A percentile compares a stretch with the other conserved stretches of the same genome.
Evolutionary conservation across 257 asterid species (phyloP).

Genomic region (Echites panduratus): DNA sequence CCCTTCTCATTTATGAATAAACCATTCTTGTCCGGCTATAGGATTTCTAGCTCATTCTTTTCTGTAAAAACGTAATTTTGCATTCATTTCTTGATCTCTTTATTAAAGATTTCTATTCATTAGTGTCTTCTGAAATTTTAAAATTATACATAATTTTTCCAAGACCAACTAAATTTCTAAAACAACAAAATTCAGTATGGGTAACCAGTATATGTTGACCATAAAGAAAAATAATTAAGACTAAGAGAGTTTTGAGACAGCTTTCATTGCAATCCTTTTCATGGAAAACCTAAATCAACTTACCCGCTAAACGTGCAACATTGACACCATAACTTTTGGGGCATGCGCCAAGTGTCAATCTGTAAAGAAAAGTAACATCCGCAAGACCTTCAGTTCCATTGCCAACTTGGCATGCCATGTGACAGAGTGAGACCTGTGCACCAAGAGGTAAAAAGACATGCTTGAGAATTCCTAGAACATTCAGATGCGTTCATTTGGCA

Average conservation of each 20-base stretch:
- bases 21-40: neutral
- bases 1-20: neutral
- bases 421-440: conserved; percentile 73
- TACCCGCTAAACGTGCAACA: conserved; percentile 93
- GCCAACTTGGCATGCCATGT: conserved; percentile 89
- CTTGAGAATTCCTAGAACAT: neutral
- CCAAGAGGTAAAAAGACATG: conserved; percentile 3
- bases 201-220: neutral
- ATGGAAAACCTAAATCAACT: conserved; percentile 7
- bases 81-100: neutral
- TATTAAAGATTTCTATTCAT: neutral
- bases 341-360: conserved; percentile 82
- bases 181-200: neutral
- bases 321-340: conserved; percentile 97
- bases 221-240: neutral
- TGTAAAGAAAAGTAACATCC: conserved; percentile 89
- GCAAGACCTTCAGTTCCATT: conserved; percentile 62
- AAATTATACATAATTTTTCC: no score
- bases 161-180: neutral
- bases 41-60: neutral
- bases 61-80: neutral
- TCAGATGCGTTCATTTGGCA: neutral
- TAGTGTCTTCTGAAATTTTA: neutral
- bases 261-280: neutral
- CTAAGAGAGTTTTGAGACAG: neutral